Evolutionary conservation across 345 rosid species (phyloP).

Genomic region (Hibiscus trionum): DNA sequence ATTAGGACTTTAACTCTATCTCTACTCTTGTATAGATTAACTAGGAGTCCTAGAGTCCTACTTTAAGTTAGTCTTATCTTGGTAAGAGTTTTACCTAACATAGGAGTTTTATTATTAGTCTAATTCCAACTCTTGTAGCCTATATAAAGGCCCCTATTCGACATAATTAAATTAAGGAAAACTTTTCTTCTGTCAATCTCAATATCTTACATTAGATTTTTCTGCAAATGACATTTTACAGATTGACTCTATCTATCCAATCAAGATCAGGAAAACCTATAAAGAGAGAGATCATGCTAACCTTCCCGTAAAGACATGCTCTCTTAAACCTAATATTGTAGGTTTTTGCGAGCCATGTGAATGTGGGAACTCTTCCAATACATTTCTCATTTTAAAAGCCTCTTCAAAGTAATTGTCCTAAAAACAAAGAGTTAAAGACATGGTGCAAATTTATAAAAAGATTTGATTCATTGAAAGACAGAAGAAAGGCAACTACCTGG

Average conservation of each 20-base stretch:
- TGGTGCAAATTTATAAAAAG: background rate
- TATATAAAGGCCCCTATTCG: too few relatives aligned
- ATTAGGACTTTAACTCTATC: too few relatives aligned
- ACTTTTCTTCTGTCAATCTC: too few relatives aligned
- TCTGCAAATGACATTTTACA: background rate
- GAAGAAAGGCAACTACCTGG: constrained; percentile 42
- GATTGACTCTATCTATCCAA: background rate
- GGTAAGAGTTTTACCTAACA: too few relatives aligned
- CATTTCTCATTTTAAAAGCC: constrained; percentile 94
- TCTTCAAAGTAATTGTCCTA: constrained; percentile 99
- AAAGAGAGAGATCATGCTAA: constrained; percentile 18
- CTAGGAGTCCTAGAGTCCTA: too few relatives aligned
- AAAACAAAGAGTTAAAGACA: constrained; percentile 11
- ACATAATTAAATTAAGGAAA: too few relatives aligned
- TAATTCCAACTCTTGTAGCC: too few relatives aligned
- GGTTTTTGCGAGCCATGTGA: constrained; percentile 45
- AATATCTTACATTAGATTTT: too few relatives aligned
- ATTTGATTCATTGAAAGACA: background rate
- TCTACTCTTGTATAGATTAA: too few relatives aligned
- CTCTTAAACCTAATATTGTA: constrained; percentile 87
- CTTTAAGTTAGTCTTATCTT: too few relatives aligned
- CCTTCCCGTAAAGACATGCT: constrained; percentile 99
- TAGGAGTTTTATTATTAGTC: too few relatives aligned
- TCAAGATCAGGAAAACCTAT: background rate
- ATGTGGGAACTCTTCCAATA: constrained; percentile 65